Evolutionary conservation across 2,329 filamentous ascomycete species (phyloP).

Genomic region (Aureobasidium sp.): DNA sequence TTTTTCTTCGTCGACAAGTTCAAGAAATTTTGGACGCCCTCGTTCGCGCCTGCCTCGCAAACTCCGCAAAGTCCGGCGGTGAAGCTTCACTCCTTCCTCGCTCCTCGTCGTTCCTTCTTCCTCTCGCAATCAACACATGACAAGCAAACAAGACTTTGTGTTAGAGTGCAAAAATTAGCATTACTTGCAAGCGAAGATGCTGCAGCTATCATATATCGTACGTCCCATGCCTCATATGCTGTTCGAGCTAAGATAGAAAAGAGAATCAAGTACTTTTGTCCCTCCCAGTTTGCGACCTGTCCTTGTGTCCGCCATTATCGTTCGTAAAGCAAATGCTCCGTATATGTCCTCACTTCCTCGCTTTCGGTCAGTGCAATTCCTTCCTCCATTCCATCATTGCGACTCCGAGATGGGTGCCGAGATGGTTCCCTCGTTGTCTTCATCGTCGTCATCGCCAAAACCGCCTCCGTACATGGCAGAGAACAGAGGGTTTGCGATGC

Average conservation of each 20-base stretch:
- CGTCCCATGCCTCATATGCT: background rate
- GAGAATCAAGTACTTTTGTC: constrained; percentile 6
- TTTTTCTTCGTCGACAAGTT: constrained; percentile 4
- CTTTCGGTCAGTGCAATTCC: background rate
- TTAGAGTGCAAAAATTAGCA: background rate
- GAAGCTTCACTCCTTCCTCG: background rate
- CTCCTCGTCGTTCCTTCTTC: background rate
- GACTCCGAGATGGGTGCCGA: constrained; percentile 19
- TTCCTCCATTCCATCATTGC: background rate
- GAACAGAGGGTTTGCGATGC: constrained; percentile 22
- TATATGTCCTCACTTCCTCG: background rate
- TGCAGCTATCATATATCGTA: background rate
- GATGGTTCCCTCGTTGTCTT: constrained; percentile 19
- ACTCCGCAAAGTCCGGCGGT: background rate
- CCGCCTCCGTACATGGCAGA: constrained; percentile 16
- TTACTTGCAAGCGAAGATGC: background rate
- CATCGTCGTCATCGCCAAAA: constrained; percentile 19
- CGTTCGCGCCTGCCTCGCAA: background rate
- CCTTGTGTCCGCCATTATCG: constrained; percentile 2
- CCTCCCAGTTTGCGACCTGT: background rate
- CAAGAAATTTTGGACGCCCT: constrained; percentile 6
- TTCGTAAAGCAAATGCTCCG: constrained; percentile 2
- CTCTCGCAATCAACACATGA: background rate
- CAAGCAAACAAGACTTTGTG: background rate
- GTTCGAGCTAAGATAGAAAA: constrained; percentile 1